Evolutionary conservation across 1,284 basidiomycete genomes (phyloP).

Genomic region (Apiotrichum montevideense): DNA sequence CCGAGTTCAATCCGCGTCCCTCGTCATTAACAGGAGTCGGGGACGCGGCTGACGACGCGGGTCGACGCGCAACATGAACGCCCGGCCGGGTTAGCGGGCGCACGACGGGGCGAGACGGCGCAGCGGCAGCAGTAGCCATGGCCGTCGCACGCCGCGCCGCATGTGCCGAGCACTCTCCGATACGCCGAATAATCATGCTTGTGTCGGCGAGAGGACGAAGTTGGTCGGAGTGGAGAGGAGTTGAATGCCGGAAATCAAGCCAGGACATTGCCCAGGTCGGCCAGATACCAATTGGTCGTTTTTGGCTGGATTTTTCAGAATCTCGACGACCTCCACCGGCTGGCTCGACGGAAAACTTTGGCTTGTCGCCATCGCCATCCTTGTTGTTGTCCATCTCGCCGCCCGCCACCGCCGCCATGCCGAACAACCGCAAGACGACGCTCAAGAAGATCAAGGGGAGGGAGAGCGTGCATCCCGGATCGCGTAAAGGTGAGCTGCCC

Average conservation of each 20-base stretch:
- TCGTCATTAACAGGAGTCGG: neutral
- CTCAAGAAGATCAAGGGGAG: slow-evolving; percentile 47
- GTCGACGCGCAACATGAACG: neutral
- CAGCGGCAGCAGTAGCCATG: too few relatives aligned
- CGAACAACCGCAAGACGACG: slow-evolving; percentile 43
- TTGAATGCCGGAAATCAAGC: neutral
- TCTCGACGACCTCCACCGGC: neutral
- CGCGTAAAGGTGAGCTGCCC: slow-evolving; percentile 37
- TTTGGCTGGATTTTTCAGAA: too few relatives aligned
- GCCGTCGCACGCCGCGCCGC: neutral
- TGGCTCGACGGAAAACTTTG: neutral
- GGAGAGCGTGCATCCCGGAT: slow-evolving; percentile 44
- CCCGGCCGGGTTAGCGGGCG: too few relatives aligned
- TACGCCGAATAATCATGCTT: neutral
- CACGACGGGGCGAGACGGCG: too few relatives aligned
- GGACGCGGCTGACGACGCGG: neutral
- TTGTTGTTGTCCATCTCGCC: slow-evolving; percentile 7
- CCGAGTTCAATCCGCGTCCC: neutral
- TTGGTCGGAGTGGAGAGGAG: neutral
- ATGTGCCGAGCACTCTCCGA: slow-evolving; percentile 4
- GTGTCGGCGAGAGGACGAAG: neutral
- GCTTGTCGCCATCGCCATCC: neutral
- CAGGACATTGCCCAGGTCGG: too few relatives aligned
- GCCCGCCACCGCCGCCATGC: slow-evolving; percentile 23
- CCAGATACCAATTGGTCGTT: too few relatives aligned